Base-by-base conservation (phyloP, 2,329 filamentous ascomycete genomes). In the Diaporthe vaccinii region DNA sequence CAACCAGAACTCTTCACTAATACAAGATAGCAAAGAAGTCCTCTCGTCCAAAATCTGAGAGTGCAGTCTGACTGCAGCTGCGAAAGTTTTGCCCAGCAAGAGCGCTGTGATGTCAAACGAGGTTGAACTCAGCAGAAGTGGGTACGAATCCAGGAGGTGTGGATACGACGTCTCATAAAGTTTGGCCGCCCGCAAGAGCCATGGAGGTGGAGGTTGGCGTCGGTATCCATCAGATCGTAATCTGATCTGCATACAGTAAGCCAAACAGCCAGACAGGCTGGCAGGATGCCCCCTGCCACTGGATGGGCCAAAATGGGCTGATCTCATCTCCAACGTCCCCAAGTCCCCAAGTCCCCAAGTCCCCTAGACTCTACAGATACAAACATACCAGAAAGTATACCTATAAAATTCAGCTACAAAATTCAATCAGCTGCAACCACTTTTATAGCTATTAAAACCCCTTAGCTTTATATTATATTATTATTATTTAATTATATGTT, bases 241-340 rank as follows among this genome's bases (percentile, higher is more conserved):
- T 68, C 62, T 68, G 46, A 68, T 53, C 44, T 68, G 62, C 62
- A 28, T 68, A 46, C 62, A 25, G 62, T 46, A 68, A 14, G 57
- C 22, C 8, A 39, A 14, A 12, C 12, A 5, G 57, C 10, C 20
- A 36, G 58, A 4, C 15, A 31, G 41, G n/a, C n/a, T 62, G 41
- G n/a, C 61, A 65, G 59, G 59, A 62, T 62, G 41, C 22, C 59
- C 59, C 59, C 59, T 46, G 59, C 39, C 59, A 46, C 14, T 8
- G 39, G 39, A 46, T 28, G 41, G n/a, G 36, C 59, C 25, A 31
- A 31, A 31, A 65, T 15, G 41, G 59, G 59, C n/a, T 25, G 15
- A 46, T 31, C 25, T 65, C 59, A 22, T 62, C 59, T 62, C 59
- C 59, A 46, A 62, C 41, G 8, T 28, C 51, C 49, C 58, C 58